Base-by-base conservation (phyloP, 2,329 filamentous ascomycete species). In the Neofusicoccum kwambonambiense region DNA sequence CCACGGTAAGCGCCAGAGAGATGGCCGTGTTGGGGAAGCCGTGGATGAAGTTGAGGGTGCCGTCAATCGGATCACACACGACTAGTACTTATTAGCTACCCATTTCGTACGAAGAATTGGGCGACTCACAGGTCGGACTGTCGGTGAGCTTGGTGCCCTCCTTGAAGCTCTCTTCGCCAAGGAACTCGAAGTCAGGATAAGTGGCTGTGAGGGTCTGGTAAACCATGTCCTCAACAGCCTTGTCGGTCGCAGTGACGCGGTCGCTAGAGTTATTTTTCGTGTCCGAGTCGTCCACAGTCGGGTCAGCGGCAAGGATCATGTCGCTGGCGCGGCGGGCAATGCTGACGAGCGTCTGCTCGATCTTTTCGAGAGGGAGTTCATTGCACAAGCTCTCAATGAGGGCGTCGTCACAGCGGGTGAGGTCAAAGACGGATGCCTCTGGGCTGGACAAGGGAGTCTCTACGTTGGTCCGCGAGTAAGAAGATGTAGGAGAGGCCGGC, bases 181-280 rank as follows among this genome's bases (percentile, higher is more conserved):
- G 70, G 62, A 78, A 78, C 68, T 73, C 70, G 66, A 80, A 82
- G 37, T 74, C 44, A 0, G 84, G 84, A 65, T 83, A 85, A 63
- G 75, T 75, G 2, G 73, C 64, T 31, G 70, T 72, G n/a, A 86
- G 74, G 3, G 75, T 74, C 0, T 71, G 67, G 7, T 79, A 80
- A 22, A 85, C 80, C 79, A 83, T 82, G 1, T 73, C 74, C 67
- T 86, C 84, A 5, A 86, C 80, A 1, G 82, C 81, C 57, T 79
- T 80, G 72, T 86, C 84, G 65, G 83, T 85, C 65, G 82, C 79
- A 1, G 84, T 86, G 44, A 86, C 84, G 1, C 84, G 75, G 66
- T 86, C 84, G 15, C 80, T 80, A 44, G 79, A 71, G 65, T 77
- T 78, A 64, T 76, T 75, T 67, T 78, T 78, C 2, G 67, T 69